phyloP scores from a whole-genome alignment of 495 filamentous ascomycete genomes.

The Aspergillus bridgeri region DNA sequence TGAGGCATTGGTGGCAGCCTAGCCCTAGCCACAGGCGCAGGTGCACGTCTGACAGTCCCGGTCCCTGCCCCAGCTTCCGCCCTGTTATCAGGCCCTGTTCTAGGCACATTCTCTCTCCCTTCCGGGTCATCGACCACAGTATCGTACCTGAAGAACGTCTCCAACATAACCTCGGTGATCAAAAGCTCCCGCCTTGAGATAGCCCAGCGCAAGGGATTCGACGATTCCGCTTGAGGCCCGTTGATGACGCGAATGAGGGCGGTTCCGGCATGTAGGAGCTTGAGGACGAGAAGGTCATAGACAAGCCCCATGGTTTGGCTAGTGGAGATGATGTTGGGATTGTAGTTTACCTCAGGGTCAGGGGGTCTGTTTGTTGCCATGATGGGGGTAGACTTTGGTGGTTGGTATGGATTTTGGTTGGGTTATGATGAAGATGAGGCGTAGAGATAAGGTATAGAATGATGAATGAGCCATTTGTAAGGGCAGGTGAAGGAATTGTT shows the following conservation, averaged over 20 bases:
- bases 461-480: not conserved
- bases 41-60: not conserved
- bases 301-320: not conserved
- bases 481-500: not conserved
- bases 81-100: not conserved
- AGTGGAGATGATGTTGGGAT: not conserved
- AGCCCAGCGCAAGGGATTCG: not conserved
- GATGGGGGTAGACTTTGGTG: not conserved
- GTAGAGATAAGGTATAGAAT: not conserved
- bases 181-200: not conserved
- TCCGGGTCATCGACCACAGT: not conserved
- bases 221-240: not conserved
- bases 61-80: not conserved
- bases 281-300: not conserved
- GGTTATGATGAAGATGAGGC: not conserved
- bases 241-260: not conserved
- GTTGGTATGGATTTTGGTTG: not conserved
- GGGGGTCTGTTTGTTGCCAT: not conserved
- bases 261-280: not conserved
- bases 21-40: not conserved
- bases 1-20: not conserved
- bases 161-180: not conserved
- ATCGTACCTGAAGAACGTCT: not conserved
- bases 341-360: not conserved
- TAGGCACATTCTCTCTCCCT: not conserved